Evolutionary conservation across 441 rosid species (phyloP).

Genomic region (Pelargonium fulgidum): DNA sequence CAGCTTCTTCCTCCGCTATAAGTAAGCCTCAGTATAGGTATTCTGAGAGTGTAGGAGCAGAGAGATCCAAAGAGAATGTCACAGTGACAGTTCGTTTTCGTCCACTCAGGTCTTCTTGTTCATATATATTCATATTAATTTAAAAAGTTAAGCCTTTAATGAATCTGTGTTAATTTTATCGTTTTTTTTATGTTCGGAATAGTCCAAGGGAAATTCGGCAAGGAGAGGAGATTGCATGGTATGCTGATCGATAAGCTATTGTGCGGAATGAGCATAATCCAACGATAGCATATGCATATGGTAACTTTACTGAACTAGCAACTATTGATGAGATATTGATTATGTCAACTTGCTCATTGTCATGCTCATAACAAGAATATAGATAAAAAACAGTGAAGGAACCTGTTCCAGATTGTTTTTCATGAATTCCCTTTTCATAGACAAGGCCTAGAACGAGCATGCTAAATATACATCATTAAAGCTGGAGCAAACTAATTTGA

Average conservation of each 20-base stretch:
- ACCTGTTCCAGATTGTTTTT: too few relatives aligned
- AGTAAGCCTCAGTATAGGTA: conserved; percentile 70
- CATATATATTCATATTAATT: background rate
- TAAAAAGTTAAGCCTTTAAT: background rate
- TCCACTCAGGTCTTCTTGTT: conserved; percentile 62
- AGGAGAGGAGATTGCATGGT: conserved; percentile 99
- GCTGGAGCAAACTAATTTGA: background rate
- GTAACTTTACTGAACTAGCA: conserved; percentile 35
- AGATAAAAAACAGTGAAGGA: background rate
- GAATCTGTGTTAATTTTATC: background rate
- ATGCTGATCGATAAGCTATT: conserved; percentile 95
- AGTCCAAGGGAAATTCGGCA: conserved; percentile 98
- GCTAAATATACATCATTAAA: background rate
- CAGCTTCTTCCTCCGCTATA: conserved; percentile 85
- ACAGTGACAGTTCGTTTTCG: conserved; percentile 97
- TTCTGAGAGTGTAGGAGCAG: conserved; percentile 45
- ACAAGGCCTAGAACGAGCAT: background rate
- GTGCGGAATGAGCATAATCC: conserved; percentile 82
- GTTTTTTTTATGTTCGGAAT: background rate
- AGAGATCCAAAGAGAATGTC: conserved; percentile 82
- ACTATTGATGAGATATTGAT: background rate
- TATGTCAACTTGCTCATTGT: background rate
- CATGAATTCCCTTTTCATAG: background rate
- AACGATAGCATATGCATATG: conserved; percentile 86
- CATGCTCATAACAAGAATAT: background rate